Evolutionary conservation across 805 yeast genomes (phyloP).

Genomic region (Teunomyces funiuensis): DNA sequence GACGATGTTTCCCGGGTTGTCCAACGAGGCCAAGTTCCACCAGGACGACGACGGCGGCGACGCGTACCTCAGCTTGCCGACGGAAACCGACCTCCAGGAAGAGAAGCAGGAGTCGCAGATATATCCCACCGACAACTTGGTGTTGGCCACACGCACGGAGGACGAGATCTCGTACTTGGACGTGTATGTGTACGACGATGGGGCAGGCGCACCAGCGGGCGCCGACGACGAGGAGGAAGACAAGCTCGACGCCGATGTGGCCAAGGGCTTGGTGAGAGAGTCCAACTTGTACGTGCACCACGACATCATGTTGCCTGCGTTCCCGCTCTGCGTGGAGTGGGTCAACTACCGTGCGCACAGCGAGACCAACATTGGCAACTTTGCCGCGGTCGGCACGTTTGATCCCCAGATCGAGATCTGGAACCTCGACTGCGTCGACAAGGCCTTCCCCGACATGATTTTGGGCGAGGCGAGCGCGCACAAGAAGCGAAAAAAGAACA

Average conservation of each 20-base stretch:
- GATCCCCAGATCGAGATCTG: slow-evolving; percentile 97
- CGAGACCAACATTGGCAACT: slow-evolving; percentile 65
- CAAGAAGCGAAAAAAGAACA: slow-evolving; percentile 46
- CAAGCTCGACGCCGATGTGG: slow-evolving; percentile 67
- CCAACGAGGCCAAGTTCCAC: slow-evolving; percentile 59
- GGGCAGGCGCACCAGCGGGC: slow-evolving; percentile 77
- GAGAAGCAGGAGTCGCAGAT: slow-evolving; percentile 84
- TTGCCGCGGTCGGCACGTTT: slow-evolving; percentile 95
- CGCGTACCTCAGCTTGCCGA: slow-evolving; percentile 62
- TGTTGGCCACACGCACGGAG: slow-evolving; percentile 91
- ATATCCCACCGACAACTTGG: slow-evolving; percentile 84
- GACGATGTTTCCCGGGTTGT: slow-evolving; percentile 70
- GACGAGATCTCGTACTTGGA: slow-evolving; percentile 92
- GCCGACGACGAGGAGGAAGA: slow-evolving; percentile 69
- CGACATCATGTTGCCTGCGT: slow-evolving; percentile 94
- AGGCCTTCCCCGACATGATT: slow-evolving; percentile 91
- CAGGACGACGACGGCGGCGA: slow-evolving; percentile 48
- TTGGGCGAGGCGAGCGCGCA: slow-evolving; percentile 69
- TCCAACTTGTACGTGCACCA: slow-evolving; percentile 88
- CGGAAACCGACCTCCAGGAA: slow-evolving; percentile 63
- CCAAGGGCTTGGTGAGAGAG: slow-evolving; percentile 69
- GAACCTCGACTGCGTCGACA: slow-evolving; percentile 91
- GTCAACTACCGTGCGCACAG: slow-evolving; percentile 57
- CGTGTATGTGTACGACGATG: slow-evolving; percentile 92
- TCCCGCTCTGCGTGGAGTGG: slow-evolving; percentile 98